Conservation (phyloP, 225 moss, liverwort and hornwort genomes). For the Rhytidiadelphus loreus region DNA sequence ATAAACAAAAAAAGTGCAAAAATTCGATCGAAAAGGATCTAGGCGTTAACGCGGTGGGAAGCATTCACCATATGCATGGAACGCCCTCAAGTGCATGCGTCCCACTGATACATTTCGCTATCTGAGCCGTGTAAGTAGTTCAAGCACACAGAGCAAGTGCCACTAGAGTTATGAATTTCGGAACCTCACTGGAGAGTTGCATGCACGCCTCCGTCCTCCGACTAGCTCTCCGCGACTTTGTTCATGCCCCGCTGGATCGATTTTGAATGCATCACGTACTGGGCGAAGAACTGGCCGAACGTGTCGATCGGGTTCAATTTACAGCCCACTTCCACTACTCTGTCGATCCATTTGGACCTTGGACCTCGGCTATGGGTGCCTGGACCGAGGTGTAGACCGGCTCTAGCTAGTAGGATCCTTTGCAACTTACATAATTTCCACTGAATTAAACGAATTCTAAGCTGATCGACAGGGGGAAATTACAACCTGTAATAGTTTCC, state of each 20-base stretch:
- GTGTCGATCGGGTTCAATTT: not conserved
- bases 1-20: too few species aligned
- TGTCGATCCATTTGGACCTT: not conserved
- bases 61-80: too few species aligned
- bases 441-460: not conserved
- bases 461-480: not conserved
- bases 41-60: too few species aligned
- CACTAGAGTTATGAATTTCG: not conserved
- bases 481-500: not conserved
- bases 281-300: not conserved
- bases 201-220: not conserved
- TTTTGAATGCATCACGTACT: too few species aligned
- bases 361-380: not conserved
- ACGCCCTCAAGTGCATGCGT: not conserved
- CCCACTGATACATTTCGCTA: not conserved
- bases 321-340: not conserved
- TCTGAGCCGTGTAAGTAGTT: not conserved
- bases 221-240: not conserved
- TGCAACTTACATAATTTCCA: not conserved
- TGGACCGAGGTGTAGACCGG: not conserved
- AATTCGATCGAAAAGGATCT: too few species aligned
- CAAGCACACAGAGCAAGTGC: not conserved
- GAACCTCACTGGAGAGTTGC: not conserved
- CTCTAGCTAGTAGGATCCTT: not conserved
- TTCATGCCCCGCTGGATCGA: not conserved